phyloP scores from a whole-genome alignment of 2,329 filamentous ascomycete species.

The Bipolaris bicolor region DNA sequence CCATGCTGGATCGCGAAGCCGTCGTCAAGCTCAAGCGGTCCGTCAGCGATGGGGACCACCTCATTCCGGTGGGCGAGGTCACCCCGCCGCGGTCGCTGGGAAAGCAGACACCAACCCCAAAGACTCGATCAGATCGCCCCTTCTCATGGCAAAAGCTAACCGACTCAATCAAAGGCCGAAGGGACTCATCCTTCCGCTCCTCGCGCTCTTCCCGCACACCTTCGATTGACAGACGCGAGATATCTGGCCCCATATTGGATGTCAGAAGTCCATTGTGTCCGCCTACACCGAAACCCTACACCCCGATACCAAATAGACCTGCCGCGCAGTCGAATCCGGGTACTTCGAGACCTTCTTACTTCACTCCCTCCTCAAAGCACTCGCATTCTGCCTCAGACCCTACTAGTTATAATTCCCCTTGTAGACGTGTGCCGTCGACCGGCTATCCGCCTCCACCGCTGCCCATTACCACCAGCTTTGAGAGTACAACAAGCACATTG shows the following conservation, averaged over 20 bases:
- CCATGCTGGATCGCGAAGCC: constrained; percentile 26
- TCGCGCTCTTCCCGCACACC: constrained; percentile 18
- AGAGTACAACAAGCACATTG: constrained; percentile 18
- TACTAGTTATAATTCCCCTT: constrained; percentile 22
- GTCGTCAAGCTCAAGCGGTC: constrained; percentile 35
- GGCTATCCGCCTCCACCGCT: constrained; percentile 20
- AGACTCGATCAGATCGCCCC: constrained; percentile 22
- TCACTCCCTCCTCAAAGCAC: constrained; percentile 14
- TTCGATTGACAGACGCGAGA: constrained; percentile 30
- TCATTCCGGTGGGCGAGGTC: constrained; percentile 22
- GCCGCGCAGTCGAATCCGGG: constrained; percentile 21
- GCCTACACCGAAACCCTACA: constrained; percentile 15
- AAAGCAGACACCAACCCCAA: constrained; percentile 8
- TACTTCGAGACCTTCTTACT: constrained; percentile 3
- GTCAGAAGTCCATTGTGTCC: constrained; percentile 25
- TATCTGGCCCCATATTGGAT: constrained; percentile 36
- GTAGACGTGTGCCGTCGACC: constrained; percentile 13
- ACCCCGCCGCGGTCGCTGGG: constrained; percentile 23
- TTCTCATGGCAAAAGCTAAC: constrained; percentile 42
- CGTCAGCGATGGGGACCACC: constrained; percentile 29
- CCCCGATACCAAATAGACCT: constrained; percentile 1
- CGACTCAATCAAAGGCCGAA: constrained; percentile 30
- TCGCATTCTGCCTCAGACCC: constrained; percentile 32
- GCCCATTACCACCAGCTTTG: constrained; percentile 20
- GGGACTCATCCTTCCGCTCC: constrained; percentile 19